phyloP scores from a whole-genome alignment of 345 rosid genomes.

The Alliaria petiolata region DNA sequence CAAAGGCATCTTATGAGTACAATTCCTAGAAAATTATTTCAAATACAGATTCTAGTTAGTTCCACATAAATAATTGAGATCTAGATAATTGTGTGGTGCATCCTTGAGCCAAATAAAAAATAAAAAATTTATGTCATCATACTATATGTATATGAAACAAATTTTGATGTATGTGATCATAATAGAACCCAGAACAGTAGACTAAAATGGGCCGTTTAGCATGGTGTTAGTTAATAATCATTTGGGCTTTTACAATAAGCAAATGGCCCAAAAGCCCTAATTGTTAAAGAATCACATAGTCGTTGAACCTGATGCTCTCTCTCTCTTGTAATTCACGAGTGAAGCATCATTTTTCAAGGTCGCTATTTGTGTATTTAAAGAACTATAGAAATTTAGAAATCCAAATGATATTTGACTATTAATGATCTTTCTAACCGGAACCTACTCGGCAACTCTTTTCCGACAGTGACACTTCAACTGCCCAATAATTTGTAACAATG shows the following conservation, averaged over 20 bases:
- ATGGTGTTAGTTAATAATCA: neutral
- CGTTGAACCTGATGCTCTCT: neutral
- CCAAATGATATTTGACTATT: slow-evolving; percentile 14
- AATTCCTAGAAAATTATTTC: neutral
- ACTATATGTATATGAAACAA: neutral
- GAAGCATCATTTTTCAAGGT: neutral
- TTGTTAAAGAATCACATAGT: neutral
- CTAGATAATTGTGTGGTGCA: neutral
- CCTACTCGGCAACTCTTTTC: slow-evolving; percentile 30
- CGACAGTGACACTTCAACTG: slow-evolving; percentile 19
- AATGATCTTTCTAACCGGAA: slow-evolving; percentile 29
- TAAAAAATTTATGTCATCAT: too few relatives aligned
- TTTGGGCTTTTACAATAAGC: neutral
- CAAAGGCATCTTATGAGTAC: neutral
- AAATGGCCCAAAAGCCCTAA: neutral
- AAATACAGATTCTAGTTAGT: neutral
- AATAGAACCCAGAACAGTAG: too few relatives aligned
- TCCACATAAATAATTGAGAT: neutral
- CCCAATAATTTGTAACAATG: neutral
- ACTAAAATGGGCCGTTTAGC: slow-evolving; percentile 2
- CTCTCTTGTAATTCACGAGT: neutral
- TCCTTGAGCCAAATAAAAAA: too few relatives aligned
- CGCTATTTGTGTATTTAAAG: neutral
- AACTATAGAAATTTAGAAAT: neutral
- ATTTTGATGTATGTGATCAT: neutral